Percentiles rank a stretch among this genome's conserved stretches.
These are phyloP conservation scores for Ustilago tritici DNA, from an alignment of 1,284 basidiomycete species.

Conservation along the genomic window DNA sequence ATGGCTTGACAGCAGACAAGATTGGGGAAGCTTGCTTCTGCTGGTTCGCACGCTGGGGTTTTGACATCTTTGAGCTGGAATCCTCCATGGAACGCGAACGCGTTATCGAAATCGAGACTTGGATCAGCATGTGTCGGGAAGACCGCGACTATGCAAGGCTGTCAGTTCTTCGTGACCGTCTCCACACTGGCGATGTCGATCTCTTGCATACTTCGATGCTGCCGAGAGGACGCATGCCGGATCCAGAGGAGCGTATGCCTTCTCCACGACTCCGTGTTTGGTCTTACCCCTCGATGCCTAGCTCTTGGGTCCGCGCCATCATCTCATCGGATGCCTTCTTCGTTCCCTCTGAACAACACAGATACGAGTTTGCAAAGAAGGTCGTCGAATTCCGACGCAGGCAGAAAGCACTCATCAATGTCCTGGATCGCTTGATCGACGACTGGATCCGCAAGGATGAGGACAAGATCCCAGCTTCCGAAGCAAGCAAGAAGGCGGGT, in stretches of 20 bases:
- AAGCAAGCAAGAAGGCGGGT: slow-evolving; percentile 25
- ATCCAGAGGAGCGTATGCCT: slow-evolving; percentile 36
- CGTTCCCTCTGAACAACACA: slow-evolving; percentile 80
- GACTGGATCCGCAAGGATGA: slow-evolving; percentile 39
- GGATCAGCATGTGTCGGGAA: slow-evolving; percentile 38
- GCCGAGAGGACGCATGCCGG: slow-evolving; percentile 48
- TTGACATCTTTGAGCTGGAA: slow-evolving; percentile 81
- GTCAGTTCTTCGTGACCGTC: slow-evolving; percentile 33
- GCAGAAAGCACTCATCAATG: slow-evolving; percentile 64
- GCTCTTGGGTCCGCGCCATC: slow-evolving; percentile 80
- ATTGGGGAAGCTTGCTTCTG: slow-evolving; percentile 89
- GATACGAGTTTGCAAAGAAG: slow-evolving; percentile 82
- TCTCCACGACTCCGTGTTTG: slow-evolving; percentile 73
- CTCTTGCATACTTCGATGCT: slow-evolving; percentile 49
- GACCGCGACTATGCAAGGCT: slow-evolving; percentile 30
- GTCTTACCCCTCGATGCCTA: slow-evolving; percentile 72
- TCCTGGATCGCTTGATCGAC: slow-evolving; percentile 43
- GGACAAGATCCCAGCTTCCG: not conserved
- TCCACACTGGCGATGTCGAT: slow-evolving; percentile 50
- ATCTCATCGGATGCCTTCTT: slow-evolving; percentile 85
- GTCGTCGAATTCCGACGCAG: slow-evolving; percentile 80
- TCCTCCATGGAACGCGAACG: slow-evolving; percentile 70
- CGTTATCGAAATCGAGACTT: slow-evolving; percentile 41
- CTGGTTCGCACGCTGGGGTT: slow-evolving; percentile 88
- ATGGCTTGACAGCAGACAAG: slow-evolving; percentile 83